These are phyloP conservation scores for Alternaria sp. DNA, from an alignment of 2,329 filamentous ascomycete genomes.

Conservation along the genomic window DNA sequence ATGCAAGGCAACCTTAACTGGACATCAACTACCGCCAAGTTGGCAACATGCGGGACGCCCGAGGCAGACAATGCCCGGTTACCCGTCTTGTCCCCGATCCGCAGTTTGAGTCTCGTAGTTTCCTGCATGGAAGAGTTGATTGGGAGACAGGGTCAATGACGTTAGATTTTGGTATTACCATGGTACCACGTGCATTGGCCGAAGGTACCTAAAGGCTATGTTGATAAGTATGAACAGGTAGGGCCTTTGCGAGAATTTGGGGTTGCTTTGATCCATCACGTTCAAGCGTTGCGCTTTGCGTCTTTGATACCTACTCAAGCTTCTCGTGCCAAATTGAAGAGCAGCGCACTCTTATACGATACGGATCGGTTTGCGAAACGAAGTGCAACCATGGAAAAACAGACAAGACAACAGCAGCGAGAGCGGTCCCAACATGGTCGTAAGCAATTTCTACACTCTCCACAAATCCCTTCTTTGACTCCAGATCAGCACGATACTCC, in stretches of 20 bases:
- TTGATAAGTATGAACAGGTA: conserved; percentile 8
- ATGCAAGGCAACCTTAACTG: conserved; percentile 19
- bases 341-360: conserved; percentile 1
- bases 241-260: not conserved
- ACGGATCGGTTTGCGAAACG: not conserved
- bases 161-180: conserved; percentile 1
- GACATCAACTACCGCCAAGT: conserved; percentile 19
- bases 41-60: conserved; percentile 6
- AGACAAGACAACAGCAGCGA: conserved; percentile 12
- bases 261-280: not conserved
- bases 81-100: conserved; percentile 14
- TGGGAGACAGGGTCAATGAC: conserved; percentile 22
- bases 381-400: conserved; percentile 12
- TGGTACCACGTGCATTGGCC: conserved; percentile 4
- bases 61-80: conserved; percentile 17
- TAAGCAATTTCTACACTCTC: not conserved
- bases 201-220: not conserved
- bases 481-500: conserved; percentile 4
- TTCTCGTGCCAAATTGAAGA: not conserved
- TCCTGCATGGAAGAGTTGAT: conserved; percentile 7
- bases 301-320: not conserved
- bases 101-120: conserved; percentile 1
- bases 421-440: conserved; percentile 9
- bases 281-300: not conserved
- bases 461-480: not conserved